Evolutionary conservation across 2,329 filamentous ascomycete species (phyloP), one percentile per base, ranked within the genome.

Genomic region (Colletotrichum eremochloae): DNA sequence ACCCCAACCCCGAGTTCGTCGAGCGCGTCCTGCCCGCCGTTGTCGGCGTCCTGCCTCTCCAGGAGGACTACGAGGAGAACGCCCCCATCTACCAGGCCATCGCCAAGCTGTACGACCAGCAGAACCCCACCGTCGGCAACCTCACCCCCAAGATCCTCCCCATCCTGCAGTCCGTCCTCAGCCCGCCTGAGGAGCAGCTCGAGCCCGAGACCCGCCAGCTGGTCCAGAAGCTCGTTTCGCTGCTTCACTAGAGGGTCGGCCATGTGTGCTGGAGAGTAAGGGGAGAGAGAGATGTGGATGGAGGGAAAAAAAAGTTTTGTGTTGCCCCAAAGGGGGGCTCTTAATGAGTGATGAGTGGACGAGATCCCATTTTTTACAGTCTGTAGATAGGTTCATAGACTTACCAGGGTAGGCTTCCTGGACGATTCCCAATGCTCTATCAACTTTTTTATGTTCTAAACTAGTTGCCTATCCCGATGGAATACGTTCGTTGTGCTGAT

Each of bases 21-120:
- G 84, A 88, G 50, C 91, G 97, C 72, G 94, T 97, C 29, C 89
- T 99, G 1, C 95, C 96, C 36, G 91, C 90, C 1, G 84, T 98
- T 38, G 89, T 97, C 68, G 89, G 89, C 73, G 88, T 95, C 38
- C 89, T 98, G 48, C 96, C 96, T 12, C 87, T 98, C 74, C 94
- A 93, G 82, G 95, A 97, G 80, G 96, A 98, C 82, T 98, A 90
- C 78, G 95, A 98, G 83, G 96, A 98, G 89, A 98, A 99, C 84
- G 94, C 94, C 78, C 95, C 96, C 11, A 91, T 98, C 72, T 99
- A 93, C 84, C 89, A 93, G 81, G 97, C 95, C 90, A 92, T 99
- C 78, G 92, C 94, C 82, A 91, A 93, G 82, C 89, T 98, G 75
- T 98, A 95, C 81, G 89, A 92, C 76, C 85, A 88, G 74, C 88